A percentile compares a stretch with the other conserved stretches of the same genome.
phyloP scores from a whole-genome alignment of 2,329 filamentous ascomycete genomes.

The Hypoxylon sp. region DNA sequence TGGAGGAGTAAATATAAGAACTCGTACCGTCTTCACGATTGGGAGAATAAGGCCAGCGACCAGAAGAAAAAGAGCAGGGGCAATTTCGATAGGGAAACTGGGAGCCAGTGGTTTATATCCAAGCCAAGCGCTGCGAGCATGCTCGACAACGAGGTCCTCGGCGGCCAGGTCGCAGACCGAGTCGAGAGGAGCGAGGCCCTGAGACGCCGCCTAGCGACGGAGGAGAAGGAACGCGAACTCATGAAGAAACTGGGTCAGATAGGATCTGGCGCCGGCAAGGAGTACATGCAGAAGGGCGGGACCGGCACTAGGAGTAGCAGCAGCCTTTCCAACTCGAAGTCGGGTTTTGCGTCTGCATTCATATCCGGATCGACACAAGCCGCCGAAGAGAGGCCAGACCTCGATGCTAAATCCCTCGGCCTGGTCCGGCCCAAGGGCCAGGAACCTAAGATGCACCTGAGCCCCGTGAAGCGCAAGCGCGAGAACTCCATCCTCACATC shows the following conservation, averaged over 20 bases:
- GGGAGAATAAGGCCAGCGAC: conserved; percentile 47
- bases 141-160: conserved; percentile 72
- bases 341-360: not conserved
- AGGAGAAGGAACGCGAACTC: conserved; percentile 81
- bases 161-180: conserved; percentile 67
- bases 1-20: conserved; percentile 49
- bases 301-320: conserved; percentile 32
- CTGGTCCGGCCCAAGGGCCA: conserved; percentile 58
- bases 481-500: conserved; percentile 64
- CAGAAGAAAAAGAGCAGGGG: conserved; percentile 56
- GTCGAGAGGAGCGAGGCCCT: conserved; percentile 76
- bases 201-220: conserved; percentile 73
- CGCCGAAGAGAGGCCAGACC: conserved; percentile 56
- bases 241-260: conserved; percentile 76
- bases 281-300: conserved; percentile 72
- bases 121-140: conserved; percentile 70
- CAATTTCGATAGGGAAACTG: conserved; percentile 72
- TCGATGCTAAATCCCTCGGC: conserved; percentile 63
- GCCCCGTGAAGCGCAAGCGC: conserved; percentile 74
- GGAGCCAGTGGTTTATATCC: conserved; percentile 69
- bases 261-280: conserved; percentile 76
- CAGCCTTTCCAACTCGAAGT: conserved; percentile 2
- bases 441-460: conserved; percentile 67
- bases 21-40: conserved; percentile 49
- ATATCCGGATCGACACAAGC: conserved; percentile 51